Evolutionary conservation across 768 basidiomycete genomes (phyloP), one percentile per base, ranked within the genome.

Genomic region (Collybia sordida): DNA sequence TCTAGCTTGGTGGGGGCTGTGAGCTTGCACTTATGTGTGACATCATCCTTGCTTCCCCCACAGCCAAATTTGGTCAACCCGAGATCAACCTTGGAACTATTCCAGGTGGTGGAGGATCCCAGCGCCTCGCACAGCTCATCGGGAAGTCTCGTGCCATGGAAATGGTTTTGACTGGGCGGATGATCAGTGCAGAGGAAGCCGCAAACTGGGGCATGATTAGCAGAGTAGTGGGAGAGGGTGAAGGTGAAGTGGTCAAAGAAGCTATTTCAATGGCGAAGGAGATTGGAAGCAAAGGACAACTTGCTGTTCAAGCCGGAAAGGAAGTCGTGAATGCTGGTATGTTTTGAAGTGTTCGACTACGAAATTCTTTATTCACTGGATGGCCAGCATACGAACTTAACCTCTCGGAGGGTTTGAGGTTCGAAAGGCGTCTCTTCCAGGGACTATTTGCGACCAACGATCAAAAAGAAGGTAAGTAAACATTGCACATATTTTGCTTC

Each of bases 121-220:
- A 98, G 63, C 88, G 95, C 37, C 83, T 98, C 47, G 82, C 90
- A 12, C 83, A 77, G 54, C 78, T 87, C 8, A 80, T 98, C 55
- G 96, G 96, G 38, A 98, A 97, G 70, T 91, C 92, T 7, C 83
- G 90, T 54, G 80, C 94, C 14, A 98, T 98, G 96, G 96, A 98
- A 64, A 72, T 98, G 67, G 81, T 91, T 38, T 77, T 98, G 41
- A 97, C 95, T 0, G 95, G 96, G 3, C 83, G 90, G 27, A 86
- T 72, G 54, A 79, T 97, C 61, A 70, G 77, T 44, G 96, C 95
- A 1, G 70, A 81, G 49, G 90, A 96, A 59, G 96, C 96, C 1
- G 85, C 84, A 42, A 69, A 74, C 31, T 96, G 92, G 91, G 96
- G 96, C 3, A 77, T 98, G 54, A 85, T 93, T 40, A 90, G 85